Conservation (phyloP, 2,329 filamentous ascomycete genomes). For the Orbilia brochopaga region DNA sequence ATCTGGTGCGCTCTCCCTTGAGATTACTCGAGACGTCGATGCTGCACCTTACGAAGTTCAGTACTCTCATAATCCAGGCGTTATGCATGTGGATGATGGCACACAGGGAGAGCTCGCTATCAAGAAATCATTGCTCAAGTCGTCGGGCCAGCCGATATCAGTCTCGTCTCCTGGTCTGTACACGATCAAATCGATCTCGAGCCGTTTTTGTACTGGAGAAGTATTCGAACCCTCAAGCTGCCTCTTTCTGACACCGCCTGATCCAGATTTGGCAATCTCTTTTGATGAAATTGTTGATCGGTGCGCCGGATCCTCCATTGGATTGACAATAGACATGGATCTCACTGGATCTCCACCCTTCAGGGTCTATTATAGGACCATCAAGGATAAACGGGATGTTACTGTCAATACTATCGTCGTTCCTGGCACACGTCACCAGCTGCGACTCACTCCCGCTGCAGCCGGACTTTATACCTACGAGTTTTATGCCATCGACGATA, state of each 20-base stretch:
- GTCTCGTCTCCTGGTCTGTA: conserved; percentile 85
- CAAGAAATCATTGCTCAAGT: conserved; percentile 60
- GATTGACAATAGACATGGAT: conserved; percentile 84
- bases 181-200: conserved; percentile 78
- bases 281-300: conserved; percentile 88
- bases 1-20: conserved; percentile 59
- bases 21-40: conserved; percentile 55
- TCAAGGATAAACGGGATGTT: conserved; percentile 66
- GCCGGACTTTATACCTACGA: conserved; percentile 87
- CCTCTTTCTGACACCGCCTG: conserved; percentile 84
- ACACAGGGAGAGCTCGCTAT: conserved; percentile 55
- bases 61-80: conserved; percentile 80
- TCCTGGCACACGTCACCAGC: conserved; percentile 76
- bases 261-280: conserved; percentile 76
- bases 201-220: conserved; percentile 82
- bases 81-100: conserved; percentile 60
- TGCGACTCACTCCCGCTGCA: conserved; percentile 79
- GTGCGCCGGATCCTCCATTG: conserved; percentile 91
- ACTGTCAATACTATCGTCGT: conserved; percentile 66
- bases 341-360: conserved; percentile 93
- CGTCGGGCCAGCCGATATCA: conserved; percentile 47
- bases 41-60: conserved; percentile 74
- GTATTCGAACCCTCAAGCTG: conserved; percentile 94
- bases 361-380: conserved; percentile 76
- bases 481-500: conserved; percentile 80